Evolutionary conservation across 2,329 filamentous ascomycete species (phyloP).

Genomic region (Boeremia lycopersici): DNA sequence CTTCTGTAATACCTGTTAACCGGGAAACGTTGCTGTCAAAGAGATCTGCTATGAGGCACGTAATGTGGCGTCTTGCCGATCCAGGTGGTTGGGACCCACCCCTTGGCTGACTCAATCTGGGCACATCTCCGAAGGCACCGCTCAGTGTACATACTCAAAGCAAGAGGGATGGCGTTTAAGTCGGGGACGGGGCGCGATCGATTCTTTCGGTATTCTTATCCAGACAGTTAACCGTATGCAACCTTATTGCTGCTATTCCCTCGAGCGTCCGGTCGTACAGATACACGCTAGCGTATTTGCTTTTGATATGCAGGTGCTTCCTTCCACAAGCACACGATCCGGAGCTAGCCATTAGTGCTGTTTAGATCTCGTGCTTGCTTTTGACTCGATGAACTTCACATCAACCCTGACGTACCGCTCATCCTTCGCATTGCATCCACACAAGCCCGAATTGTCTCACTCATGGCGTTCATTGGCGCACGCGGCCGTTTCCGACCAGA

Average conservation of each 20-base stretch:
- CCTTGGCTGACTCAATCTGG: conserved; percentile 16
- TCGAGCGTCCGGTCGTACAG: neutral
- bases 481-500: neutral
- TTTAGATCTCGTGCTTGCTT: conserved; percentile 10
- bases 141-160: conserved; percentile 9
- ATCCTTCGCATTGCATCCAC: neutral
- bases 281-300: conserved; percentile 1
- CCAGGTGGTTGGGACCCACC: conserved; percentile 2
- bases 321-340: conserved; percentile 1
- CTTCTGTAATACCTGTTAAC: neutral
- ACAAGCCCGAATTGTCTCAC: neutral
- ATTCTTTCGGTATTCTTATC: conserved; percentile 4
- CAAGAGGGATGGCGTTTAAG: neutral
- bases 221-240: neutral
- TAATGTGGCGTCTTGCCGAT: conserved; percentile 6
- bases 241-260: neutral
- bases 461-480: neutral
- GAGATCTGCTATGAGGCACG: neutral
- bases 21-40: neutral
- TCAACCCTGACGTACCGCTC: conserved; percentile 3
- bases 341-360: conserved; percentile 4
- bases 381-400: conserved; percentile 10
- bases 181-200: neutral
- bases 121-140: conserved; percentile 5
- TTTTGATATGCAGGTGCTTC: conserved; percentile 13